phyloP scores from a whole-genome alignment of 805 yeast species.

The Wickerhamomyces bovis region DNA sequence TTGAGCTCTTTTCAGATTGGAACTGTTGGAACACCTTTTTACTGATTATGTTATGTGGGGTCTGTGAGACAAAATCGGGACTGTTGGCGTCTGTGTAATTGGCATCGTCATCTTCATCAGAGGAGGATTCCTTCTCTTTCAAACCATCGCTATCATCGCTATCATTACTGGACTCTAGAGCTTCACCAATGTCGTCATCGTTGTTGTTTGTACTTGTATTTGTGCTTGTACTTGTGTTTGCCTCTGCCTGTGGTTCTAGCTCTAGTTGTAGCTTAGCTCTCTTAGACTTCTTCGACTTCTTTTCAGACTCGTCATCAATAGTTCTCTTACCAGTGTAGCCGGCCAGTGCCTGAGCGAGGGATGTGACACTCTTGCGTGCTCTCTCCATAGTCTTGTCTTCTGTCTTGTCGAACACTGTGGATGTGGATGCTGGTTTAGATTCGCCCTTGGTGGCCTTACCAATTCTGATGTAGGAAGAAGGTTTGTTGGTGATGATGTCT shows the following conservation, averaged over 20 bases:
- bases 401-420: background rate
- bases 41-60: slow-evolving; percentile 19
- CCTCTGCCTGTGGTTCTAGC: background rate
- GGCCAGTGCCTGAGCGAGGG: slow-evolving; percentile 22
- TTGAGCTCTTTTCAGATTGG: slow-evolving; percentile 8
- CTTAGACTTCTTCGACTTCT: slow-evolving; percentile 23
- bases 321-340: slow-evolving; percentile 23
- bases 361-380: slow-evolving; percentile 11
- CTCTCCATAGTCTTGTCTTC: background rate
- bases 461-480: slow-evolving; percentile 40
- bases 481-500: slow-evolving; percentile 40
- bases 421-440: background rate
- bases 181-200: slow-evolving; percentile 28
- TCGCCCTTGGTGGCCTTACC: slow-evolving; percentile 4
- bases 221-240: background rate
- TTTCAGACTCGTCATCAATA: slow-evolving; percentile 12
- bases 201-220: slow-evolving; percentile 3
- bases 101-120: slow-evolving; percentile 14
- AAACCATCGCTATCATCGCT: slow-evolving; percentile 26
- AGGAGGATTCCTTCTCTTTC: slow-evolving; percentile 32
- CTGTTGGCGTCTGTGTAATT: slow-evolving; percentile 15
- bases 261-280: slow-evolving; percentile 3
- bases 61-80: slow-evolving; percentile 4
- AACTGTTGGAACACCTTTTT: slow-evolving; percentile 18
- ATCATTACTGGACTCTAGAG: slow-evolving; percentile 13